Percentiles rank a stretch among this genome's conserved stretches.
Evolutionary conservation across 1,139 yeast genomes (phyloP).

Genomic region (Taphrina communis): DNA sequence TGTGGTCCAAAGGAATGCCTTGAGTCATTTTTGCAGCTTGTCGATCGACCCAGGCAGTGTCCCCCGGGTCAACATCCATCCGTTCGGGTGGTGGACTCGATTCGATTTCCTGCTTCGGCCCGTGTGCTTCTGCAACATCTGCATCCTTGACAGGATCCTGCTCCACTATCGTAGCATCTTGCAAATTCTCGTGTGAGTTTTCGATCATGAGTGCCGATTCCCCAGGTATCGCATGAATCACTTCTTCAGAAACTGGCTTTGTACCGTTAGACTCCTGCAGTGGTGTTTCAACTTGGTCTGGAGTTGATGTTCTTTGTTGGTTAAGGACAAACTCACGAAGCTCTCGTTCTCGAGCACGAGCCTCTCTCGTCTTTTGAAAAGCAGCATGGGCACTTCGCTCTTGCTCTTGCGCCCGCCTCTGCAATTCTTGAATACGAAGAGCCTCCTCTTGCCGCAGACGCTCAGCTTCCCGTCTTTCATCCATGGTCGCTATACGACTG

Average conservation of each 20-base stretch:
- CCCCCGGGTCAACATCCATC: neutral
- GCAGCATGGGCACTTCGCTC: neutral
- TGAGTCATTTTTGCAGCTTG: constrained; percentile 15
- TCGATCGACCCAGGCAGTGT: constrained; percentile 2
- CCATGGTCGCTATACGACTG: constrained; percentile 25
- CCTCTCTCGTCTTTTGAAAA: constrained; percentile 30
- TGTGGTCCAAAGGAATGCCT: neutral
- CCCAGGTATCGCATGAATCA: neutral
- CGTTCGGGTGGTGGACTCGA: neutral
- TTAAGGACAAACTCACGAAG: constrained; percentile 13
- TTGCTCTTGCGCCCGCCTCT: constrained; percentile 5
- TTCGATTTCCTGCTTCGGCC: neutral
- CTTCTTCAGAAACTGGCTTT: too few relatives aligned
- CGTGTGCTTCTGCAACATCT: neutral
- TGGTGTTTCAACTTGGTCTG: neutral
- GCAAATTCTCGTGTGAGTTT: neutral
- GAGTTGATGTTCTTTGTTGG: neutral
- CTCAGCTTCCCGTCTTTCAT: constrained; percentile 27
- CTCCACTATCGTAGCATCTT: neutral
- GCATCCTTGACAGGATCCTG: neutral
- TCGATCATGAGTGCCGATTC: neutral
- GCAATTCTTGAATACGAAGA: constrained; percentile 7
- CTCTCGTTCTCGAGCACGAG: constrained; percentile 37
- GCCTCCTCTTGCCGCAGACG: constrained; percentile 20
- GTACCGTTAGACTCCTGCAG: neutral